Evolutionary conservation across 2,329 filamentous ascomycete genomes (phyloP).

Genomic region (Tolypocladium pustulatum): DNA sequence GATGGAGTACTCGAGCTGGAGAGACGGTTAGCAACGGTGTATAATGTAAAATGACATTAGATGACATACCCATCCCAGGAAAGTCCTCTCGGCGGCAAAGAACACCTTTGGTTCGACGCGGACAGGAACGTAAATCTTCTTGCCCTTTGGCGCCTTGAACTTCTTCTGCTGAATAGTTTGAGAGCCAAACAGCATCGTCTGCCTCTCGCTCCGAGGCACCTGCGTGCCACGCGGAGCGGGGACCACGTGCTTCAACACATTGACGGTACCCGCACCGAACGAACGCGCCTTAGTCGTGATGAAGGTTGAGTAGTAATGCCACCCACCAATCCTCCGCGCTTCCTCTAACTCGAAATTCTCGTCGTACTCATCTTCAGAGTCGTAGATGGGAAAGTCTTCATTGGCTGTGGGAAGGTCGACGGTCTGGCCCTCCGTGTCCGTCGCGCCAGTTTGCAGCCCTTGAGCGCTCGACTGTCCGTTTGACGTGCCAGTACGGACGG

Average conservation of each 20-base stretch:
- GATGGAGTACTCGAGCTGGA: conserved; percentile 85
- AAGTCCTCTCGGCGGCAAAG: conserved; percentile 92
- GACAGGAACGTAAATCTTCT: conserved; percentile 92
- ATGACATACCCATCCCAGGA: conserved; percentile 72
- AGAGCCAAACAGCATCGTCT: conserved; percentile 41
- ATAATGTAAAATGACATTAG: neutral
- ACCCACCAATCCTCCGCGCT: conserved; percentile 65
- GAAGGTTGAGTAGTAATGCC: conserved; percentile 59
- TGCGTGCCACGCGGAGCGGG: conserved; percentile 44
- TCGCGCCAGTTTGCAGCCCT: conserved; percentile 31
- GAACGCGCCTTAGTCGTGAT: conserved; percentile 32
- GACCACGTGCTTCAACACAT: conserved; percentile 37
- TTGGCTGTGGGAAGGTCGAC: conserved; percentile 46
- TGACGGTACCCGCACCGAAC: conserved; percentile 30
- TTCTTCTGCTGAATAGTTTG: conserved; percentile 45
- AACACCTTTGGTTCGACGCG: conserved; percentile 96
- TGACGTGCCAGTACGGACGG: conserved; percentile 4
- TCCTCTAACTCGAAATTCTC: conserved; percentile 67
- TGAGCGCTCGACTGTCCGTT: conserved; percentile 28
- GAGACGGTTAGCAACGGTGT: conserved; percentile 8
- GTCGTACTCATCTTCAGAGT: conserved; percentile 71
- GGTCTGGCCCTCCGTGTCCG: conserved; percentile 77
- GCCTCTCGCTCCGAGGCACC: conserved; percentile 47
- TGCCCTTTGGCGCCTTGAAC: conserved; percentile 68
- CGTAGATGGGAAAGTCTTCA: conserved; percentile 79